phyloP scores from a whole-genome alignment of 2,329 filamentous ascomycete genomes.

The Dactylellina haptotyla region DNA sequence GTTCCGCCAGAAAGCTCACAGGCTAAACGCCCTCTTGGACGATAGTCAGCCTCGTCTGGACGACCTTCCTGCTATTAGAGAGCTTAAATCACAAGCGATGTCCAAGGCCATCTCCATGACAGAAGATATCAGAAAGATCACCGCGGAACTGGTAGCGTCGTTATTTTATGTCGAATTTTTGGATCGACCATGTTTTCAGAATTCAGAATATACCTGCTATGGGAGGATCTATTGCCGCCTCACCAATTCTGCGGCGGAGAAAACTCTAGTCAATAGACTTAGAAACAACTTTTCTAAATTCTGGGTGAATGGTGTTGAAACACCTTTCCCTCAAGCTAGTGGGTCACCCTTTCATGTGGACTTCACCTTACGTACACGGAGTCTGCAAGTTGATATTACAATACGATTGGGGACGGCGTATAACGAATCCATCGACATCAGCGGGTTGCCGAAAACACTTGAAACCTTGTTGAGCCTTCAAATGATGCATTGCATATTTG shows the following conservation, averaged over 20 bases:
- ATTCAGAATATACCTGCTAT: background rate
- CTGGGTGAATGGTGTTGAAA: background rate
- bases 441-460: background rate
- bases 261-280: background rate
- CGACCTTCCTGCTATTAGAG: background rate
- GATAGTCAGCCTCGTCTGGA: background rate
- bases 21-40: background rate
- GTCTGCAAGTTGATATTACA: background rate
- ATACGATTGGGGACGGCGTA: background rate
- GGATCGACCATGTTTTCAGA: background rate
- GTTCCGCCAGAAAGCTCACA: background rate
- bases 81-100: background rate
- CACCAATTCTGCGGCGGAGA: background rate
- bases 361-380: background rate
- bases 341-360: background rate
- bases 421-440: background rate
- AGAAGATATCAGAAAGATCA: background rate
- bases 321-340: background rate
- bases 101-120: background rate
- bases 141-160: background rate
- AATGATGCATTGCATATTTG: background rate
- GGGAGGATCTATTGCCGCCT: background rate
- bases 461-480: background rate
- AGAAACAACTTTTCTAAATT: background rate
- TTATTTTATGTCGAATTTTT: background rate